Evolutionary conservation across 169 alveolate genomes (phyloP).

Genomic region (Plasmodium cynomolgi): DNA sequence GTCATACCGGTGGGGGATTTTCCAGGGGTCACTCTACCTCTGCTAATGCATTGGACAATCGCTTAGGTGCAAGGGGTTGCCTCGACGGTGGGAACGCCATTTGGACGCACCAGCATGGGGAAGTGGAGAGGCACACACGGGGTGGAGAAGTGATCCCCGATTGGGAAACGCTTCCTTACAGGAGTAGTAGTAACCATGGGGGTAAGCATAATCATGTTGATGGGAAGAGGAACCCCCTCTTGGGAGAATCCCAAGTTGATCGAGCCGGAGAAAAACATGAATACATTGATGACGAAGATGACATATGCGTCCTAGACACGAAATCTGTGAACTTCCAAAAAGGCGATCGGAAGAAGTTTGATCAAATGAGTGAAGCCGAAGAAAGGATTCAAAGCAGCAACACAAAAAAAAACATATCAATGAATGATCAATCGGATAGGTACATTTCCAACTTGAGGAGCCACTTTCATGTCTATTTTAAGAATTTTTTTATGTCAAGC

Average conservation of each 20-base stretch:
- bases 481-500: conserved; percentile 42
- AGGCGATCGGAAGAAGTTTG: not conserved
- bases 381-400: not conserved
- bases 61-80: not conserved
- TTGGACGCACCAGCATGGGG: not conserved
- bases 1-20: not conserved
- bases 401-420: not conserved
- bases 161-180: not conserved
- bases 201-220: not conserved
- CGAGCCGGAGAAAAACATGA: not conserved
- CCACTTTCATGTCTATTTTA: conserved; percentile 49
- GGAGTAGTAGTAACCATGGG: not conserved
- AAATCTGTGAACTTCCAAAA: not conserved
- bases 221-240: not conserved
- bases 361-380: not conserved
- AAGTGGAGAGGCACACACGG: not conserved
- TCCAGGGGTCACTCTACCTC: not conserved
- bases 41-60: not conserved
- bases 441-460: conserved; percentile 38
- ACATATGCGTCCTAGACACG: conserved; percentile 20
- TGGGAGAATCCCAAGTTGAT: not conserved
- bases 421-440: conserved; percentile 25
- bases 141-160: not conserved
- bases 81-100: not conserved
- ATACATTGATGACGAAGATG: conserved; percentile 75